Conservation (phyloP, 1,284 basidiomycete species). For the Ustilago bromivora region DNA sequence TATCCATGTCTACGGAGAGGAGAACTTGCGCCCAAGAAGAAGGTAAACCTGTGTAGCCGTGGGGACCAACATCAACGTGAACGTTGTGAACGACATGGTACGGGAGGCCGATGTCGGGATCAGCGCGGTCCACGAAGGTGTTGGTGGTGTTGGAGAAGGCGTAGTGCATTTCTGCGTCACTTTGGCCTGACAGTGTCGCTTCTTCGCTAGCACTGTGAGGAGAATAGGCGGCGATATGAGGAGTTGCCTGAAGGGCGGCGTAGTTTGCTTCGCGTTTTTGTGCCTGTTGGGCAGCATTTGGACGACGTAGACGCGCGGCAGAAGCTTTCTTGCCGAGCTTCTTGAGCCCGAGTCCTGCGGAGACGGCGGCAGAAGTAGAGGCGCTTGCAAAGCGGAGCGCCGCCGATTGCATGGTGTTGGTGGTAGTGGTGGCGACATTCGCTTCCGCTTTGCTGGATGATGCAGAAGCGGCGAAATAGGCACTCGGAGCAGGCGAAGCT, state of each 20-base stretch:
- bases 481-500: not conserved
- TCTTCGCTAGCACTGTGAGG: not conserved
- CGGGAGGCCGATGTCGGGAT: constrained; percentile 57
- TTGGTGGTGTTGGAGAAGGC: constrained; percentile 6
- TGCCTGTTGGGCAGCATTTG: constrained; percentile 23
- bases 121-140: constrained; percentile 35
- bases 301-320: constrained; percentile 41
- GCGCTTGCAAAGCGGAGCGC: constrained; percentile 42
- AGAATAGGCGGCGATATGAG: not conserved
- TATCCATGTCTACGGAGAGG: constrained; percentile 39
- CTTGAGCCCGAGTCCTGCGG: constrained; percentile 48
- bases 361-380: constrained; percentile 45
- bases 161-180: not conserved
- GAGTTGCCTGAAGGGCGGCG: constrained; percentile 10
- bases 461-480: not conserved
- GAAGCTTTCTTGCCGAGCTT: constrained; percentile 57
- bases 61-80: constrained; percentile 60
- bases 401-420: constrained; percentile 18
- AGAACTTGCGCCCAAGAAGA: constrained; percentile 55
- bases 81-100: constrained; percentile 61
- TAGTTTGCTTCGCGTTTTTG: constrained; percentile 34
- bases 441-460: constrained; percentile 10
- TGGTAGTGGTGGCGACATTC: not conserved
- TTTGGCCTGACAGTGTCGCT: not conserved
- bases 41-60: constrained; percentile 59